These are phyloP conservation scores for Fusarium citri DNA, from an alignment of 2,329 filamentous ascomycete species.

Conservation along the genomic window DNA sequence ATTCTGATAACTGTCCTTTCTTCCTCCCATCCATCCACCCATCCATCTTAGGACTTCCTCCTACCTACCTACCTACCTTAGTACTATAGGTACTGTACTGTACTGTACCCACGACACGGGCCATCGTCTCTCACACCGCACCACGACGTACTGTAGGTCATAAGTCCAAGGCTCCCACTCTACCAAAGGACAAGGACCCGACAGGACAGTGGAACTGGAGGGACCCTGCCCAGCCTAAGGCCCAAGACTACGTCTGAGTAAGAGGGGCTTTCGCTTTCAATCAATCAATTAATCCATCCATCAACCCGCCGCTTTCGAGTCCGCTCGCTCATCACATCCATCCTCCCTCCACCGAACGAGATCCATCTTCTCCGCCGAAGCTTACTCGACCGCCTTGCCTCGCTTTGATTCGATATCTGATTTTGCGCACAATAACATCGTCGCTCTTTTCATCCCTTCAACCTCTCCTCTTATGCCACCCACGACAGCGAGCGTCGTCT, in stretches of 20 bases:
- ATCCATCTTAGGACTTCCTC: neutral
- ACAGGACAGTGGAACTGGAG: constrained; percentile 14
- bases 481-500: constrained; percentile 18
- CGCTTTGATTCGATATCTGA: constrained; percentile 17
- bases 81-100: neutral
- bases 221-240: constrained; percentile 4
- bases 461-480: neutral
- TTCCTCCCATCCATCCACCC: constrained; percentile 7
- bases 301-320: constrained; percentile 43
- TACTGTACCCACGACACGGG: neutral
- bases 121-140: neutral
- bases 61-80: neutral
- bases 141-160: constrained; percentile 1
- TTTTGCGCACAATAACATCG: constrained; percentile 27
- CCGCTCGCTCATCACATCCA: constrained; percentile 29
- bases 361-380: constrained; percentile 42
- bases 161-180: neutral
- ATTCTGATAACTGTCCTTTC: neutral
- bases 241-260: constrained; percentile 14
- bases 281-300: constrained; percentile 30
- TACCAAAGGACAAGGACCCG: neutral
- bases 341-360: constrained; percentile 21
- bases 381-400: constrained; percentile 32
- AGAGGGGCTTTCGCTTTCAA: constrained; percentile 31
- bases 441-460: constrained; percentile 24